A percentile compares a stretch with the other conserved stretches of the same genome.
Conservation (phyloP, 805 yeast species). For the Alloascoidea hylecoeti region DNA sequence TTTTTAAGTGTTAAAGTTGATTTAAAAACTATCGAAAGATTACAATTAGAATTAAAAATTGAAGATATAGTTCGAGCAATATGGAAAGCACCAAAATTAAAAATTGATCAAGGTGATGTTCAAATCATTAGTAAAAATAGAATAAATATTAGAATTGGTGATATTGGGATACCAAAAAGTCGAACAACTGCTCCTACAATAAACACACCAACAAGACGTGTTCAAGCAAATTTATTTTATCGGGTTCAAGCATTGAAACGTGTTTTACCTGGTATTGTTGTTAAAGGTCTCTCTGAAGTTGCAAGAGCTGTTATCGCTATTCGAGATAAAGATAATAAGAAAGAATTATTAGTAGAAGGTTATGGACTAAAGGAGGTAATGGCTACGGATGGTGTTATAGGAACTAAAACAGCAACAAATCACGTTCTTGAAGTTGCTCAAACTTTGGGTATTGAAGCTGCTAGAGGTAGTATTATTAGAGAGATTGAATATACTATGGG, state of each 20-base stretch:
- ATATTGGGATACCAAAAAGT: conserved; percentile 25
- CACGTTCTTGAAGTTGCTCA: conserved; percentile 82
- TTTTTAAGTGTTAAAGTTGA: conserved; percentile 75
- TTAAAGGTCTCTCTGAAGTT: conserved; percentile 85
- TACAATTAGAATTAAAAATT: conserved; percentile 79
- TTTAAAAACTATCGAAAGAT: conserved; percentile 66
- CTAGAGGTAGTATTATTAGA: conserved; percentile 79
- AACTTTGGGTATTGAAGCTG: conserved; percentile 96
- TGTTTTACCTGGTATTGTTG: conserved; percentile 73
- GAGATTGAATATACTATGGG: conserved; percentile 98
- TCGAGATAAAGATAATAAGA: conserved; percentile 66
- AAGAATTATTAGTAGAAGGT: conserved; percentile 90
- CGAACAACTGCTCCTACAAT: conserved; percentile 23
- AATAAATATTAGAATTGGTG: conserved; percentile 46
- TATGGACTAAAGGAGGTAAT: conserved; percentile 92
- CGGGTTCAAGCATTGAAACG: conserved; percentile 85
- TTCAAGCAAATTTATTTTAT: conserved; percentile 48
- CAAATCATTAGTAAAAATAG: conserved; percentile 49
- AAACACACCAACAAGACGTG: conserved; percentile 21
- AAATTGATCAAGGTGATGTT: conserved; percentile 63
- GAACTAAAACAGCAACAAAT: conserved; percentile 76
- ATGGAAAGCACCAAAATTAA: conserved; percentile 75
- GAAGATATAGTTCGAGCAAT: conserved; percentile 82
- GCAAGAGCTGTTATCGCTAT: conserved; percentile 95
- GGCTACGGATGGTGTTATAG: conserved; percentile 95